A percentile compares a stretch with the other conserved stretches of the same genome.
Conservation (phyloP, 169 alveolate species). For the Babesia sp. region DNA sequence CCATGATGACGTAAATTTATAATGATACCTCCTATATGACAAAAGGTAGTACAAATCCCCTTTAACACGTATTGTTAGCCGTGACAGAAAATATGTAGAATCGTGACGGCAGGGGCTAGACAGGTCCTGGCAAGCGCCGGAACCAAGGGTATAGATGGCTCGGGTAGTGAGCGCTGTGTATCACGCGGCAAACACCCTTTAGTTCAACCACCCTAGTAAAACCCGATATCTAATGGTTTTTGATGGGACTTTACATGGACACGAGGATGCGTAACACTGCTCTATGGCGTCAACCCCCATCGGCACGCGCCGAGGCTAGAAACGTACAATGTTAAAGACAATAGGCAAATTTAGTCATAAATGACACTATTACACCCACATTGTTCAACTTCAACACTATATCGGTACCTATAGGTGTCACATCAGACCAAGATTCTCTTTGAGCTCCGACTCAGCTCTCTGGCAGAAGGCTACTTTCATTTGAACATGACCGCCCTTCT, state of each 20-base stretch:
- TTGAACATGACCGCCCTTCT: constrained; percentile 90
- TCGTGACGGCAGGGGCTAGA: neutral
- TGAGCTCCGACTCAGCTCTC: neutral
- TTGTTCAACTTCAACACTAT: neutral
- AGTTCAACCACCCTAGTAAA: neutral
- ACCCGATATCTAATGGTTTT: neutral
- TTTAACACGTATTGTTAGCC: neutral
- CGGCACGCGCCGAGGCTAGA: constrained; percentile 6
- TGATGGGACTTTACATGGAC: neutral
- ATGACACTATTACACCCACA: neutral
- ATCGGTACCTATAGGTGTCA: neutral
- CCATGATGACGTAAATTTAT: constrained; percentile 6
- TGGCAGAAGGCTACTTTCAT: constrained; percentile 19
- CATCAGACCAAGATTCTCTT: neutral
- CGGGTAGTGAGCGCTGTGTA: neutral
- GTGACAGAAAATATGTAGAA: neutral
- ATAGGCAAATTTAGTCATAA: neutral
- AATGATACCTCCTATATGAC: neutral
- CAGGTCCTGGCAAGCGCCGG: neutral
- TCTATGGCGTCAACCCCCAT: constrained; percentile 8
- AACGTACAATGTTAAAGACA: neutral
- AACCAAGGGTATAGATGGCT: neutral
- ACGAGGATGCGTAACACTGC: neutral
- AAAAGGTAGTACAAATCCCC: neutral
- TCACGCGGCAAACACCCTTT: neutral